A percentile compares a stretch with the other conserved stretches of the same genome.
These are phyloP conservation scores for Pilaira anomala DNA, from an alignment of 192 early-diverging fungal species.

Conservation along the genomic window DNA sequence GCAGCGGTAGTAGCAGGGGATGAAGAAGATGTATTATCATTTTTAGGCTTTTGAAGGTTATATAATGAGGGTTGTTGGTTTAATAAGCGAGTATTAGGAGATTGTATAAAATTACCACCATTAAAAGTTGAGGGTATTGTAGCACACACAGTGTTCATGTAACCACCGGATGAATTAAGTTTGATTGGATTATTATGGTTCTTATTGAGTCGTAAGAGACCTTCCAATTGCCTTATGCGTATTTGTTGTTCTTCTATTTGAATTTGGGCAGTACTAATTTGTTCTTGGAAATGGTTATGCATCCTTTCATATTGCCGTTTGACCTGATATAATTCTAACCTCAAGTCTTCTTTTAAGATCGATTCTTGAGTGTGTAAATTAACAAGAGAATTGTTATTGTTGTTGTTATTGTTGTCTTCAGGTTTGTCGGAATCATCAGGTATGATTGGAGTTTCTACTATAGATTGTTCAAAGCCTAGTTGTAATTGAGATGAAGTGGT, in stretches of 20 bases:
- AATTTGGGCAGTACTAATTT: conserved; percentile 4
- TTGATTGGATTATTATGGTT: neutral
- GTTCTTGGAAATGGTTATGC: conserved; percentile 5
- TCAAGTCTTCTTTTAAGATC: neutral
- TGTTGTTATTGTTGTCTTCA: no score
- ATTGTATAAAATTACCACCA: no score
- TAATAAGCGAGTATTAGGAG: no score
- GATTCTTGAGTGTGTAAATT: no score
- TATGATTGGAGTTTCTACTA: no score
- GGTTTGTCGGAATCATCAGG: no score
- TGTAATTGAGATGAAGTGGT: conserved; percentile 15
- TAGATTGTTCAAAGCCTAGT: neutral
- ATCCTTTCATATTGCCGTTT: conserved; percentile 14
- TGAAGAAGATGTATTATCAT: no score
- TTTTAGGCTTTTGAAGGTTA: no score
- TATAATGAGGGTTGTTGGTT: no score
- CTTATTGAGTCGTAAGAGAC: neutral
- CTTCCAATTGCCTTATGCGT: conserved; percentile 10
- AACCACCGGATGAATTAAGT: neutral
- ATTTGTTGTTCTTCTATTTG: conserved; percentile 16
- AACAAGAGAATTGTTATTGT: no score
- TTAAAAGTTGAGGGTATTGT: no score
- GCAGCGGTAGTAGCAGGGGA: no score
- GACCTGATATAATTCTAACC: conserved; percentile 9
- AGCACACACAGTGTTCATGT: neutral